Evolutionary conservation across 371 early-diverging fungal species (phyloP), one percentile per base, ranked within the genome.

Genomic region (Zopfochytrium polystomum): DNA sequence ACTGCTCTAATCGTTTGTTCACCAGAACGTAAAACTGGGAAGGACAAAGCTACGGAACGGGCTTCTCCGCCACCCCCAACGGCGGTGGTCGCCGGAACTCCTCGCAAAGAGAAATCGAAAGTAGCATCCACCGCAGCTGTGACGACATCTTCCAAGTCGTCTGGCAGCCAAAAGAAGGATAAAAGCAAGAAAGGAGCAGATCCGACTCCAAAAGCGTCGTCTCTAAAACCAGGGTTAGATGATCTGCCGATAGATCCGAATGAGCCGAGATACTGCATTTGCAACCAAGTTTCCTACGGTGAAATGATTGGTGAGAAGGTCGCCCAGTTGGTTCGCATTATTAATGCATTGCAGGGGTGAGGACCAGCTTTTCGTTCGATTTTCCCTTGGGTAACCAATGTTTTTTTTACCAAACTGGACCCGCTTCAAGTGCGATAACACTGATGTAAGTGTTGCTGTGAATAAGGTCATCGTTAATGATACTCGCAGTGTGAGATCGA

Each of bases 211-310:
- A 35, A 55, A 2, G 33, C 13, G 4, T 30, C 18, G 18, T 13
- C 55, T 4, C 53, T 35, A 11, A 63, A 63, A 46, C 4, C 52
- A 9, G 43, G 25, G 2, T 32, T 58, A 3, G 50, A 68, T 43
- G 95, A 93, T 51, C 63, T 90, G 42, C 83, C 88, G 0, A 89
- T 93, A 61, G 96, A 97, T 74, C 95, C 96, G 6, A 90, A 94
- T 71, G 97, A 96, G 74, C 95, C 93, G 22, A 80, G 86, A 0
- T 97, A 97, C 70, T 97, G 98, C 68, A 89, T 90, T 58, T 97
- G 98, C 60, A 84, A 90, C 49, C 91, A 93, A 71, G 92, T 97
- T 3, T 94, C 95, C 20, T 96, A 85, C 68, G 98, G 98, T 15
- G 93, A 94, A 56, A 97, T 97, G 98, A 90, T 97, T 52, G 98